A percentile compares a stretch with the other conserved stretches of the same genome.
Evolutionary conservation across 208 protist genomes (phyloP).

Genomic region (Leishmania turanica): DNA sequence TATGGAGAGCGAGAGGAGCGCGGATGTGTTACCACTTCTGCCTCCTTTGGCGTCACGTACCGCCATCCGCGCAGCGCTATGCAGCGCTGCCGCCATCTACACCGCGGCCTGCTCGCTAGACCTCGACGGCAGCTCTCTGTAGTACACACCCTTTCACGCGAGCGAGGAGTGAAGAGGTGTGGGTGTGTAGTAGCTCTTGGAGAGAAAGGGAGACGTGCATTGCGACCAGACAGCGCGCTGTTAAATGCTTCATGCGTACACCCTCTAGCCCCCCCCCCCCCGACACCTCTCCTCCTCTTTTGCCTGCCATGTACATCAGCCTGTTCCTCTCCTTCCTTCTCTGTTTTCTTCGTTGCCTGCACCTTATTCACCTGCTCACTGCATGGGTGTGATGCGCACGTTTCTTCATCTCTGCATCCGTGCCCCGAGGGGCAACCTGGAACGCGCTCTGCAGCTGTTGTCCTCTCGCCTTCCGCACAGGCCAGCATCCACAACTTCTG

Average conservation of each 20-base stretch:
- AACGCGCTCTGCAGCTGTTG: neutral
- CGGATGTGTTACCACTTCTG: conserved; percentile 32
- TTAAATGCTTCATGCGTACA: neutral
- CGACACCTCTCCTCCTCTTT: conserved; percentile 7
- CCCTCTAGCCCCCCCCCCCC: neutral
- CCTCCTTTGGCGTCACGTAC: conserved; percentile 32
- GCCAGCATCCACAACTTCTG: neutral
- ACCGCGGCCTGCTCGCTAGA: conserved; percentile 52
- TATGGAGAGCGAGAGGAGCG: conserved; percentile 23
- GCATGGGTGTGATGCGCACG: neutral
- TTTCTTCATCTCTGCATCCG: neutral
- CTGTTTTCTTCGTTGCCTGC: neutral
- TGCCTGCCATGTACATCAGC: neutral
- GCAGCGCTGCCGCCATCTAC: conserved; percentile 42
- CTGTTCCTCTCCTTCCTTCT: neutral
- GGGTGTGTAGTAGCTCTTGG: neutral
- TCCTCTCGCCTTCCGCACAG: neutral
- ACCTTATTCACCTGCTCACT: neutral
- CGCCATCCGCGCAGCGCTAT: conserved; percentile 51
- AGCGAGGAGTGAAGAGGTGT: neutral
- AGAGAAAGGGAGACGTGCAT: neutral
- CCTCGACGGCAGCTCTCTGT: conserved; percentile 50
- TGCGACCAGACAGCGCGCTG: neutral
- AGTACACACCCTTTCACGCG: neutral
- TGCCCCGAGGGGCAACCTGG: neutral